Conservation (phyloP, 169 alveolate species). For the Cryptosporidium sp. region DNA sequence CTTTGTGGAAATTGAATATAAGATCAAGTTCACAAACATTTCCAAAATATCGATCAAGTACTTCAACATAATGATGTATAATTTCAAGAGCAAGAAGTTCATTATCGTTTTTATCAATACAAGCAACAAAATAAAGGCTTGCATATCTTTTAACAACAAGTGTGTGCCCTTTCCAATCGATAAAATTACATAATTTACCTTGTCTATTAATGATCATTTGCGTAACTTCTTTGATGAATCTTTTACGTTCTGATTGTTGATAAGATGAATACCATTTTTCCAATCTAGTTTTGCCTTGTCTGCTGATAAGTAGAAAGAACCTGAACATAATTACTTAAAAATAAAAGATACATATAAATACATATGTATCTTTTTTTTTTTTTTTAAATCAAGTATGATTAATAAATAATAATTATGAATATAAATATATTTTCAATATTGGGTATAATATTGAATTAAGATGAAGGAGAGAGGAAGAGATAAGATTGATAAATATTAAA, state of each 20-base stretch:
- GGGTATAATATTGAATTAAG: too few relatives aligned
- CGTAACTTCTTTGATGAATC: conserved; percentile 91
- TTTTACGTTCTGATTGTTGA: conserved; percentile 85
- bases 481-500: too few relatives aligned
- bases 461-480: too few relatives aligned
- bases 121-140: conserved; percentile 96
- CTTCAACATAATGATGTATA: conserved; percentile 98
- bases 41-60: conserved; percentile 97
- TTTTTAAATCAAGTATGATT: background rate
- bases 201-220: conserved; percentile 92
- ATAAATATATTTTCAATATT: too few relatives aligned
- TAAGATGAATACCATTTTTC: conserved; percentile 93
- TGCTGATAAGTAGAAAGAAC: conserved; percentile 93
- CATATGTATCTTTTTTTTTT: background rate
- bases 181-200: conserved; percentile 95
- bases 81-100: conserved; percentile 95
- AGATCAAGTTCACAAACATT: conserved; percentile 99
- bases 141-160: conserved; percentile 98
- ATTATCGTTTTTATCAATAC: conserved; percentile 96
- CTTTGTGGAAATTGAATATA: conserved; percentile 97
- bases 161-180: conserved; percentile 97
- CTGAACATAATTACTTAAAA: conserved; percentile 89
- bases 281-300: conserved; percentile 97
- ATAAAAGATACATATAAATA: background rate
- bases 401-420: background rate